These are phyloP conservation scores for Arabis alpina DNA, from an alignment of 345 rosid species.

Conservation along the genomic window DNA sequence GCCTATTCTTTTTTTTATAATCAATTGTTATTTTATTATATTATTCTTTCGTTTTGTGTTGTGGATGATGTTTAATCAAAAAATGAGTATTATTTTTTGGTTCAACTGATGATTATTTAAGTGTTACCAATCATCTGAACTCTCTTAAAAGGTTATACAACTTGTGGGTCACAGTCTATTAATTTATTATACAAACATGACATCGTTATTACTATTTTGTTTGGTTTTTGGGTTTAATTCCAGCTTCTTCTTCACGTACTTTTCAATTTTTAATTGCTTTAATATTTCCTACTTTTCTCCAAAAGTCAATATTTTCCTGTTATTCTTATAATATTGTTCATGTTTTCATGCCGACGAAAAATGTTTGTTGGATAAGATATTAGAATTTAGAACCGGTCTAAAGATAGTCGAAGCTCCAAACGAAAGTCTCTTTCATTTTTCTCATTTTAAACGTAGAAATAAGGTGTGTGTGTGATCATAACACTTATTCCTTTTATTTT, in stretches of 20 bases:
- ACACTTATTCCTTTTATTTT: no score
- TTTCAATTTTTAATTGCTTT: neutral
- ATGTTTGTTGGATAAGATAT: neutral
- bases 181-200: conserved; percentile 19
- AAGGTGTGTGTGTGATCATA: neutral
- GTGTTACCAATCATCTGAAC: conserved; percentile 36
- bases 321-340: conserved; percentile 5
- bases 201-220: neutral
- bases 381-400: neutral
- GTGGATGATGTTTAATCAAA: conserved; percentile 21
- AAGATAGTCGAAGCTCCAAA: neutral
- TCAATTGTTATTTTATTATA: neutral
- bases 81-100: neutral
- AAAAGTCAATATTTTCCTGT: conserved; percentile 35
- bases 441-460: neutral
- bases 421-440: neutral
- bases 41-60: neutral
- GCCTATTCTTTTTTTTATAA: neutral
- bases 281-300: conserved; percentile 19
- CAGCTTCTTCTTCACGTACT: neutral
- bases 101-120: conserved; percentile 17
- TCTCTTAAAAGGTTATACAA: conserved; percentile 22
- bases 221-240: neutral
- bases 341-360: conserved; percentile 28
- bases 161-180: conserved; percentile 26